Conservation (phyloP, 148 eudicot genomes). For the Gaultheria prostrata region DNA sequence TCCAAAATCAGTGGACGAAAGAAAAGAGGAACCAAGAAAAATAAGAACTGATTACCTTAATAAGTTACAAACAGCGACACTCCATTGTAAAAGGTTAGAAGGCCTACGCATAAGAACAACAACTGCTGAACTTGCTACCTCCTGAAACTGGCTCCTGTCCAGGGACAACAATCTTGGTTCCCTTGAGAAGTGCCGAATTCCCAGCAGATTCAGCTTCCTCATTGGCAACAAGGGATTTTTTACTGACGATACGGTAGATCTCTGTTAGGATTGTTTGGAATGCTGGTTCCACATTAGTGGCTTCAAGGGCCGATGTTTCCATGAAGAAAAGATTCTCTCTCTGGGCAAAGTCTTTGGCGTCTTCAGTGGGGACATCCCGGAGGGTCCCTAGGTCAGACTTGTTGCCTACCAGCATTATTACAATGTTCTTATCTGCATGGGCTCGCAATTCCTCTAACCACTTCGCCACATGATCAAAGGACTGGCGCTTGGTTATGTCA, state of each 20-base stretch:
- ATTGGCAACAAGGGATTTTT: slow-evolving; percentile 32
- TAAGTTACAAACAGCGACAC: neutral
- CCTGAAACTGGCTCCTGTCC: slow-evolving; percentile 9
- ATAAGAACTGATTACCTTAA: neutral
- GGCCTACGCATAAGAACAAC: neutral
- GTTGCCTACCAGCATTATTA: slow-evolving; percentile 32
- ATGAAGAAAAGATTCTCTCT: slow-evolving; percentile 31
- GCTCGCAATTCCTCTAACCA: slow-evolving; percentile 34
- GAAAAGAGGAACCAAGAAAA: neutral
- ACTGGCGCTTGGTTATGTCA: slow-evolving; percentile 31
- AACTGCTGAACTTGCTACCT: neutral
- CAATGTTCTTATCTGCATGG: slow-evolving; percentile 26
- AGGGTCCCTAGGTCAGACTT: slow-evolving; percentile 30
- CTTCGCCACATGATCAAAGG: slow-evolving; percentile 26
- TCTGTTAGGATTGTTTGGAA: slow-evolving; percentile 35
- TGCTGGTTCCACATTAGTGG: slow-evolving; percentile 21
- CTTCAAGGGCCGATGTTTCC: slow-evolving; percentile 37
- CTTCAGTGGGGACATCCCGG: slow-evolving; percentile 31
- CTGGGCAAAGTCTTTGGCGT: slow-evolving; percentile 36
- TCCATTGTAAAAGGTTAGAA: neutral
- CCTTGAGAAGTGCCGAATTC: slow-evolving; percentile 1
- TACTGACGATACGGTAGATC: slow-evolving; percentile 38
- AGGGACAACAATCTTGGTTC: slow-evolving; percentile 3
- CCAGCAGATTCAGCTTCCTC: slow-evolving; percentile 14
- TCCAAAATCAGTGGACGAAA: neutral